Conservation (phyloP, 1,284 basidiomycete species). For the Cutaneotrichosporon sp. region DNA sequence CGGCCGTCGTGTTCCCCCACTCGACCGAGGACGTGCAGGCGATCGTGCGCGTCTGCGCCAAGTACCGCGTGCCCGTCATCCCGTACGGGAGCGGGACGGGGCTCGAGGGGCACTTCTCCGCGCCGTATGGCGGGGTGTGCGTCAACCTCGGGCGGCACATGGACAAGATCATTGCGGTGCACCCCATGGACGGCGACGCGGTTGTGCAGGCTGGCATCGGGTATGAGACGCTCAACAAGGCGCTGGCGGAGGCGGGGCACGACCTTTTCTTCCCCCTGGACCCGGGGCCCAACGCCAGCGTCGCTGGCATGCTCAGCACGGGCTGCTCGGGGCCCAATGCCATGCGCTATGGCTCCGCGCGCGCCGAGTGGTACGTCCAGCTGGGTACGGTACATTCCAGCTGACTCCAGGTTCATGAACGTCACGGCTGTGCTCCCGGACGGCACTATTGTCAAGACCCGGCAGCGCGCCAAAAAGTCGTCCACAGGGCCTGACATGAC, state of each 20-base stretch:
- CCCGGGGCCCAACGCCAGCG: slow-evolving; percentile 66
- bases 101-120: slow-evolving; percentile 41
- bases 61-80: slow-evolving; percentile 40
- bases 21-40: slow-evolving; percentile 40
- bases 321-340: slow-evolving; percentile 70
- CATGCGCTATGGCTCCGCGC: slow-evolving; percentile 80
- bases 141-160: slow-evolving; percentile 74
- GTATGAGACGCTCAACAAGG: slow-evolving; percentile 82
- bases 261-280: slow-evolving; percentile 81
- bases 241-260: slow-evolving; percentile 67
- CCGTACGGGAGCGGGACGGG: slow-evolving; percentile 45
- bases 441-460: slow-evolving; percentile 88
- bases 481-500: slow-evolving; percentile 87
- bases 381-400: neutral
- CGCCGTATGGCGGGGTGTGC: slow-evolving; percentile 68
- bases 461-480: slow-evolving; percentile 79
- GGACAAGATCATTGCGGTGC: slow-evolving; percentile 68
- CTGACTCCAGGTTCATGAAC: slow-evolving; percentile 20
- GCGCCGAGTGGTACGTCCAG: slow-evolving; percentile 74
- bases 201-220: slow-evolving; percentile 76
- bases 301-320: slow-evolving; percentile 90
- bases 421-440: slow-evolving; percentile 79
- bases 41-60: slow-evolving; percentile 37
- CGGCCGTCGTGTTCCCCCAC: slow-evolving; percentile 33
- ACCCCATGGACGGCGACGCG: slow-evolving; percentile 72